Percentiles rank a stretch among this genome's conserved stretches.
Evolutionary conservation across 768 basidiomycete genomes (phyloP).

Genomic region (Boletus tomentosulus): DNA sequence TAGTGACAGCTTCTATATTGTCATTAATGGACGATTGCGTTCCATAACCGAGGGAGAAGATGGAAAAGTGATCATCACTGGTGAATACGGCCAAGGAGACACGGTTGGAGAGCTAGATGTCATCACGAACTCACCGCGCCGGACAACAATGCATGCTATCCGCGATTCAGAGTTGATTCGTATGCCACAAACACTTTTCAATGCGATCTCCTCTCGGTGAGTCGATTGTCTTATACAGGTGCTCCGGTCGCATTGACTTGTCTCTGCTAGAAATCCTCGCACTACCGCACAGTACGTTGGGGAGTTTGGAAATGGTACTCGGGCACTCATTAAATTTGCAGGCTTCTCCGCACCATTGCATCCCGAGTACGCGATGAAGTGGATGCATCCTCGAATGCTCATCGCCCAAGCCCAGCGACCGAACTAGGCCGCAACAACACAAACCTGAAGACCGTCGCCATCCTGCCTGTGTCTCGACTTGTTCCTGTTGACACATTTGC

Average conservation of each 20-base stretch:
- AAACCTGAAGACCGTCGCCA: conserved; percentile 92
- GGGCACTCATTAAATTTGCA: conserved; percentile 24
- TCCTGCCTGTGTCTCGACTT: conserved; percentile 81
- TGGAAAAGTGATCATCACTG: conserved; percentile 76
- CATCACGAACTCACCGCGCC: conserved; percentile 83
- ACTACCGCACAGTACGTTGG: conserved; percentile 72
- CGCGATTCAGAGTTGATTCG: conserved; percentile 95
- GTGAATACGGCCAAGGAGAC: conserved; percentile 96
- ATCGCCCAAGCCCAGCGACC: conserved; percentile 46
- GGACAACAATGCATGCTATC: conserved; percentile 94
- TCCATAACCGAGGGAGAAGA: conserved; percentile 78
- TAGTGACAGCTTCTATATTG: conserved; percentile 97
- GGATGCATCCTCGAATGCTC: conserved; percentile 52
- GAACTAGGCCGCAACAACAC: conserved; percentile 75
- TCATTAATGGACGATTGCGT: conserved; percentile 93
- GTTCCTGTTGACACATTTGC: conserved; percentile 90
- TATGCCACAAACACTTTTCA: conserved; percentile 97
- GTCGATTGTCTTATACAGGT: conserved; percentile 9
- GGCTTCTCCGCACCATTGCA: conserved; percentile 84
- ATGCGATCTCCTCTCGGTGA: conserved; percentile 87
- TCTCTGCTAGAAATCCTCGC: conserved; percentile 61
- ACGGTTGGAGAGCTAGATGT: conserved; percentile 97
- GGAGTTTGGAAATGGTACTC: not conserved
- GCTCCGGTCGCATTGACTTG: not conserved
- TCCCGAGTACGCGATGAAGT: conserved; percentile 85